phyloP scores from a whole-genome alignment of 176 grass and related monocot species.

The bread wheat (Triticum aestivum) region DNA sequence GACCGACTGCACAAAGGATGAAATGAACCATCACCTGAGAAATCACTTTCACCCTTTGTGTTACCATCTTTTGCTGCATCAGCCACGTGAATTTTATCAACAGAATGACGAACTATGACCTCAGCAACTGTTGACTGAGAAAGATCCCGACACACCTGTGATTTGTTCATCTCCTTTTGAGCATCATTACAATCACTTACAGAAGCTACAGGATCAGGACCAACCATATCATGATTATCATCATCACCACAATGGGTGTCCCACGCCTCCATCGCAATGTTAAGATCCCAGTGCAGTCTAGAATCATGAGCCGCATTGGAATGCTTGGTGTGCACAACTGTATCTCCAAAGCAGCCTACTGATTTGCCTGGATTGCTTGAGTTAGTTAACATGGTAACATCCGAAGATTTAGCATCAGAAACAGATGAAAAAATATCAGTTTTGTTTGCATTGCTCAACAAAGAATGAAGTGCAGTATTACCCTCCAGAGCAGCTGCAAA shows the following conservation, averaged over 20 bases:
- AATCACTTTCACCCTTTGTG: conserved; percentile 27
- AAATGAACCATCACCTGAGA: conserved; percentile 25
- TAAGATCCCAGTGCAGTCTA: conserved; percentile 97
- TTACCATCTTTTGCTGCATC: conserved; percentile 22
- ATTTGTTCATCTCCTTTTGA: conserved; percentile 39
- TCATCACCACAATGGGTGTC: conserved; percentile 40
- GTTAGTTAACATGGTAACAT: conserved; percentile 16
- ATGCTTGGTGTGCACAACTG: conserved; percentile 25
- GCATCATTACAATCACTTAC: conserved; percentile 8
- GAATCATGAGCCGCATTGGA: conserved; percentile 42
- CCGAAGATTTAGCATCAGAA: conserved; percentile 39
- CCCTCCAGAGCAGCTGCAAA: not conserved
- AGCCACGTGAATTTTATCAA: conserved; percentile 27
- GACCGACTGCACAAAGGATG: conserved; percentile 11
- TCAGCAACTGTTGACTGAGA: not conserved
- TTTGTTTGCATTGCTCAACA: conserved; percentile 20
- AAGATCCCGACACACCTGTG: not conserved
- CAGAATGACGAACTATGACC: conserved; percentile 17
- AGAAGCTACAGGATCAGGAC: conserved; percentile 32
- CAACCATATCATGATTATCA: conserved; percentile 22
- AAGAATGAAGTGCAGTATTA: conserved; percentile 9
- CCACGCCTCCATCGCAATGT: conserved; percentile 86
- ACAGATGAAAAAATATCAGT: conserved; percentile 11
- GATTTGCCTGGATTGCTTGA: conserved; percentile 23
- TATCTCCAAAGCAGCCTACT: conserved; percentile 29